These are phyloP conservation scores for Metschnikowia henanensis DNA, from an alignment of 805 yeast genomes.

Conservation along the genomic window DNA sequence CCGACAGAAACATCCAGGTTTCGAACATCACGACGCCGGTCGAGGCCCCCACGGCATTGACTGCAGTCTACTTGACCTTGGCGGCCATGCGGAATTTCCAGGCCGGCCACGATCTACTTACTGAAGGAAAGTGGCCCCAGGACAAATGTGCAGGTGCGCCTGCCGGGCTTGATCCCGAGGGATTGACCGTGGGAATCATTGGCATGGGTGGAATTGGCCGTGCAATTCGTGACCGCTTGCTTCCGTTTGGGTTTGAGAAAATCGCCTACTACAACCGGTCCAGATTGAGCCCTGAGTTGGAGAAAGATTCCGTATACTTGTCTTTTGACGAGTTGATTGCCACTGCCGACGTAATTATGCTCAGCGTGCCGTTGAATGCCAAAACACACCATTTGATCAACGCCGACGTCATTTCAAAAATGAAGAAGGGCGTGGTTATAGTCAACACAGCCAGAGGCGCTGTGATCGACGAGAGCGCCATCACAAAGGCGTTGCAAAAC, in stretches of 20 bases:
- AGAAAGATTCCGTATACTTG: slow-evolving; percentile 69
- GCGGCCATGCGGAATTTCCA: slow-evolving; percentile 71
- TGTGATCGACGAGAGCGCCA: slow-evolving; percentile 64
- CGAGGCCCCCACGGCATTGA: slow-evolving; percentile 70
- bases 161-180: slow-evolving; percentile 73
- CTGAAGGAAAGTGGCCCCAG: slow-evolving; percentile 61
- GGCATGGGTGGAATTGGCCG: slow-evolving; percentile 96
- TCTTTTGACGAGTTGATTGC: slow-evolving; percentile 65
- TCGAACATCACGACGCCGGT: slow-evolving; percentile 68
- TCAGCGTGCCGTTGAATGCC: slow-evolving; percentile 76
- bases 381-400: slow-evolving; percentile 71
- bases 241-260: slow-evolving; percentile 74
- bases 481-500: slow-evolving; percentile 53
- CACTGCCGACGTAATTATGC: slow-evolving; percentile 66
- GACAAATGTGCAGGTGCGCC: slow-evolving; percentile 50
- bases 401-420: slow-evolving; percentile 55
- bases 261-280: slow-evolving; percentile 73
- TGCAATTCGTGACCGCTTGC: slow-evolving; percentile 67
- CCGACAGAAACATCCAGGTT: slow-evolving; percentile 56
- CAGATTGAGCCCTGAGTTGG: slow-evolving; percentile 58
- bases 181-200: slow-evolving; percentile 73
- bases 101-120: slow-evolving; percentile 51
- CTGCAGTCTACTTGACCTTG: slow-evolving; percentile 61
- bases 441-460: slow-evolving; percentile 92
- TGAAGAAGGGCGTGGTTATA: slow-evolving; percentile 77